Percentiles rank a stretch among this genome's conserved stretches.
Conservation (phyloP, 352 stramenopile genomes). For the Phytophthora pseudosyringae region DNA sequence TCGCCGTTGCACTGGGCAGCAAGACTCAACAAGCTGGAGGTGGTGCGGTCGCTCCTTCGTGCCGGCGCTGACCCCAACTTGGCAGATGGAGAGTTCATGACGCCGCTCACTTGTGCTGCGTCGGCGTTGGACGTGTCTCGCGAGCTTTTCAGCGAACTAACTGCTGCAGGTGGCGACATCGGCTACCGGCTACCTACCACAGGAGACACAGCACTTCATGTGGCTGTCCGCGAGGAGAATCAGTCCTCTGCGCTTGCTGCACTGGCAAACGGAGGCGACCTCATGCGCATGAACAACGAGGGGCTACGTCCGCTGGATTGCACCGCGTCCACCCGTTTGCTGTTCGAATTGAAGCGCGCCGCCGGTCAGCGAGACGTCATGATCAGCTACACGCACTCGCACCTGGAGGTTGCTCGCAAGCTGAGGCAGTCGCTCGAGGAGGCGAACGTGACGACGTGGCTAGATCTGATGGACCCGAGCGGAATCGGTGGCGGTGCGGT, state of each 20-base stretch:
- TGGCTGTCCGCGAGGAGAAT: slow-evolving; percentile 66
- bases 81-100: slow-evolving; percentile 51
- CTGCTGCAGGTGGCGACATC: slow-evolving; percentile 55
- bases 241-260: slow-evolving; percentile 59
- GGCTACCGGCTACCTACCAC: slow-evolving; percentile 57
- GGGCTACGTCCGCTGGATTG: slow-evolving; percentile 70
- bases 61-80: slow-evolving; percentile 46
- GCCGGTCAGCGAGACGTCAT: slow-evolving; percentile 78
- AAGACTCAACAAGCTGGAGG: slow-evolving; percentile 57
- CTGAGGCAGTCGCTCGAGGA: slow-evolving; percentile 62
- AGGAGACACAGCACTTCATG: slow-evolving; percentile 69
- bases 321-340: slow-evolving; percentile 65
- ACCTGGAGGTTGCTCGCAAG: slow-evolving; percentile 77
- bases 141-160: slow-evolving; percentile 45
- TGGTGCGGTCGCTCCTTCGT: slow-evolving; percentile 49
- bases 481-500: slow-evolving; percentile 74
- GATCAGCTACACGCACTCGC: slow-evolving; percentile 87
- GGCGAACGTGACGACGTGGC: slow-evolving; percentile 74
- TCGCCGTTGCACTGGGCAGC: slow-evolving; percentile 77
- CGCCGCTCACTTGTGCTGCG: slow-evolving; percentile 42
- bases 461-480: slow-evolving; percentile 80
- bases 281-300: slow-evolving; percentile 73
- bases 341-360: slow-evolving; percentile 73
- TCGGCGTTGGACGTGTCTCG: slow-evolving; percentile 24
- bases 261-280: slow-evolving; percentile 58